phyloP scores from a whole-genome alignment of 2,329 filamentous ascomycete species.

The Trichoderma sp. region DNA sequence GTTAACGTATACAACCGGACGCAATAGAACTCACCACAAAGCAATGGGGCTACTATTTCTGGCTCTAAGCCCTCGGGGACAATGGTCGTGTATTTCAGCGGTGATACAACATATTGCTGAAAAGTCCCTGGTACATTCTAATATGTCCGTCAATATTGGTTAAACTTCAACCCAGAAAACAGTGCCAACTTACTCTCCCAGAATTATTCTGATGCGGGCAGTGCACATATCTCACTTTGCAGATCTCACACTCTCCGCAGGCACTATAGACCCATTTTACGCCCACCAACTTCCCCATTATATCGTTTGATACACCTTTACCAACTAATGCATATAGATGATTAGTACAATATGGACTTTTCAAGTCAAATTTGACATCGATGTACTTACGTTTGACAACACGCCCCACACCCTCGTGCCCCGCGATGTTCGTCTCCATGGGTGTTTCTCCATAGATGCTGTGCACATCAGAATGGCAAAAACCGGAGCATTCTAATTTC shows the following conservation, averaged over 20 bases:
- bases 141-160: background rate
- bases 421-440: constrained; percentile 15
- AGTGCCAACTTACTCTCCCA: background rate
- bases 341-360: background rate
- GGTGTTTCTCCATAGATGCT: constrained; percentile 12
- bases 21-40: constrained; percentile 1
- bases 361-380: too few species aligned
- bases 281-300: background rate
- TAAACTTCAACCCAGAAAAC: background rate
- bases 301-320: background rate
- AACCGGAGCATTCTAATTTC: constrained; percentile 7
- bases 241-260: constrained; percentile 11
- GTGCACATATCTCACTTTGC: background rate
- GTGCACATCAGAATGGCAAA: constrained; percentile 17
- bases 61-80: constrained; percentile 3
- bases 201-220: constrained; percentile 12
- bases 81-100: background rate
- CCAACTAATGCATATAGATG: background rate
- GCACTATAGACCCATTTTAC: constrained; percentile 9
- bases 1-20: background rate
- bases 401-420: constrained; percentile 13
- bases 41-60: constrained; percentile 12
- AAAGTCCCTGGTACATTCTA: background rate
- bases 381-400: background rate
- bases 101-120: constrained; percentile 13